Base-by-base conservation (phyloP, 352 stramenopile species). In the Phytophthora multivora region DNA sequence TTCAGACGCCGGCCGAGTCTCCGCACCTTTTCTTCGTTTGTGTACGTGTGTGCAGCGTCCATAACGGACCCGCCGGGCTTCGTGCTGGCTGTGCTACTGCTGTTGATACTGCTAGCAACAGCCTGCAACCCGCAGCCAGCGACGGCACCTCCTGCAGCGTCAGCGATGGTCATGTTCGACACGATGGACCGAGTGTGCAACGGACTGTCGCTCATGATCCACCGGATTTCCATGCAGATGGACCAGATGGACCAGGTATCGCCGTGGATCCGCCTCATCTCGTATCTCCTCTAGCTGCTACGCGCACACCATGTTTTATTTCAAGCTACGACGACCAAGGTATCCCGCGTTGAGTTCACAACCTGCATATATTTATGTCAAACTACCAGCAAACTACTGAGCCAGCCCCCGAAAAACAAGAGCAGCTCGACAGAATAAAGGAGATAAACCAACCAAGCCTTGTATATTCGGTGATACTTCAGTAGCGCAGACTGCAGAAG, bases 401-500 rank as follows among this genome's bases (percentile, higher is more conserved):
- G 41, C 46, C 43, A 43, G 35, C 38, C 25, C n/a, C 11, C 52
- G 46, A 12, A 40, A 30, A 25, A 36, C 19, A 21, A 52, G 13
- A 54, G 21, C 16, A 3, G 42, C 40, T 51, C 30, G 41, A 36
- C 48, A 40, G 47, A 57, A 57, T 35, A 49, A 64, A 33, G 51
- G 45, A 55, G 28, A 59, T 57, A 51, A 63, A 41, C 12, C 11
- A 62, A 25, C 19, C 1, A 9, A 1, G 28, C 13, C 28, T 31
- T 31, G 26, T 31, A 23, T 23, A 23, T 1, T 23, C 21, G 21
- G 2, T 23, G 4, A 23, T 23, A 39, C 10, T 40, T 59, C 62
- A 98, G 66, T 98, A 98, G 45, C 91, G 79, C 35, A 98, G 79
- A 23, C 90, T 97, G 51, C 93, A 86, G 63, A 99, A 99, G 58